These are phyloP conservation scores for Schizosaccharomyces osmophilus DNA, from an alignment of 805 yeast genomes.

Conservation along the genomic window DNA sequence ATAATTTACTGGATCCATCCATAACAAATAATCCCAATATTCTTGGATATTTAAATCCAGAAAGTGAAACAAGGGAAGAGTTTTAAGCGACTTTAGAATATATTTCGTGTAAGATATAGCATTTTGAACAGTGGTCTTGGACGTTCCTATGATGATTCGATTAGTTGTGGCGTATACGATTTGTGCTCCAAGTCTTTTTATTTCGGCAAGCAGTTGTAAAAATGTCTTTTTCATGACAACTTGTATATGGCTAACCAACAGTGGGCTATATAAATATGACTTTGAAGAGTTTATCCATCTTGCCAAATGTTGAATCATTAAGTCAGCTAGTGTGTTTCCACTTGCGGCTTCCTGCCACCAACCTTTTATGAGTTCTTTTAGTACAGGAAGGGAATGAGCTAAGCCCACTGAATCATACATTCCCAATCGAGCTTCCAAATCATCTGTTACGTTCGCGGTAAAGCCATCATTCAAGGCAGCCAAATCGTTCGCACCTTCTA, in stretches of 20 bases:
- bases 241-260: conserved; percentile 66
- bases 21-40: conserved; percentile 80
- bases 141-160: conserved; percentile 45
- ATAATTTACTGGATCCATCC: conserved; percentile 84
- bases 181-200: conserved; percentile 50
- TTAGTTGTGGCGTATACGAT: conserved; percentile 63
- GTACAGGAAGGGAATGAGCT: conserved; percentile 40
- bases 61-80: conserved; percentile 60
- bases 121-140: conserved; percentile 55
- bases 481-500: conserved; percentile 61
- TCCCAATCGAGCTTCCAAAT: conserved; percentile 3
- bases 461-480: conserved; percentile 17
- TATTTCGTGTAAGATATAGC: conserved; percentile 82
- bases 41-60: conserved; percentile 47
- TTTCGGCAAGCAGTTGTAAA: conserved; percentile 57
- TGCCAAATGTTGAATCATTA: conserved; percentile 56
- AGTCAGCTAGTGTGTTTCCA: conserved; percentile 48
- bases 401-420: conserved; percentile 5
- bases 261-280: conserved; percentile 51
- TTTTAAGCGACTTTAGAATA: conserved; percentile 47
- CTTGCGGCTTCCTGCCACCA: conserved; percentile 86
- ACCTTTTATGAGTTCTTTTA: conserved; percentile 50
- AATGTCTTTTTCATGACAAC: conserved; percentile 64
- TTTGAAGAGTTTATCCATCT: conserved; percentile 65
- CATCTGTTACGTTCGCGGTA: conserved; percentile 7